These are phyloP conservation scores for Backusella luteola DNA, from an alignment of 192 early-diverging fungal species.

Conservation along the genomic window DNA sequence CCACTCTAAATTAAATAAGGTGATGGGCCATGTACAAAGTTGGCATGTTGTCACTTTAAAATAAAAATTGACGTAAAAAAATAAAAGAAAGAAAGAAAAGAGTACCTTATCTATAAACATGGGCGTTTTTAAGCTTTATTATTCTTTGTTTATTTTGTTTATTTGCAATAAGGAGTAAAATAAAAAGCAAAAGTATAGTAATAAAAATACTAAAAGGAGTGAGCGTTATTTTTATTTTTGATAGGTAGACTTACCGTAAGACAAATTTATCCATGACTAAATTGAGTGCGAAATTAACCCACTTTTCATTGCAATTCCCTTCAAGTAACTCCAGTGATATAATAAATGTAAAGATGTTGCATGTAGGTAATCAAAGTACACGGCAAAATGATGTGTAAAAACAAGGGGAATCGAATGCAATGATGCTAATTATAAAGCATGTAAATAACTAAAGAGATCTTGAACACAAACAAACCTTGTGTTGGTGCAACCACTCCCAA, in stretches of 20 bases:
- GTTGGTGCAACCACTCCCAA: slow-evolving; percentile 7
- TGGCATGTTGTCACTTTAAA: neutral
- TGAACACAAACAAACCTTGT: neutral
- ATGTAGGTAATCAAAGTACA: neutral
- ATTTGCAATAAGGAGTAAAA: neutral
- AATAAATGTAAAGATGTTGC: neutral
- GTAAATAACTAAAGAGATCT: neutral
- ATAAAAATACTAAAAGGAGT: neutral
- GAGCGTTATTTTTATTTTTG: neutral
- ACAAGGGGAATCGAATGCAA: neutral
- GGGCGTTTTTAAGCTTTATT: neutral
- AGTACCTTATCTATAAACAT: neutral
- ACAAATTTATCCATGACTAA: neutral
- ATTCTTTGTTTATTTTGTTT: neutral
- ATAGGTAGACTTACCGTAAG: neutral
- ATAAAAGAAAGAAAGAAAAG: neutral
- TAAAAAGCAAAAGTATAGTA: neutral
- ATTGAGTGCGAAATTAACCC: neutral
- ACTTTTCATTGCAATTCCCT: neutral
- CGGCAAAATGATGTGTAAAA: neutral
- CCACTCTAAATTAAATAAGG: too few species aligned
- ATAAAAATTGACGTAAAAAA: neutral
- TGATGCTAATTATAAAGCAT: neutral
- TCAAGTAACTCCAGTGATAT: neutral
- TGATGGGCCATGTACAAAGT: too few species aligned